Conservation (phyloP, 257 asterid species). For the Verbascum thapsus region DNA sequence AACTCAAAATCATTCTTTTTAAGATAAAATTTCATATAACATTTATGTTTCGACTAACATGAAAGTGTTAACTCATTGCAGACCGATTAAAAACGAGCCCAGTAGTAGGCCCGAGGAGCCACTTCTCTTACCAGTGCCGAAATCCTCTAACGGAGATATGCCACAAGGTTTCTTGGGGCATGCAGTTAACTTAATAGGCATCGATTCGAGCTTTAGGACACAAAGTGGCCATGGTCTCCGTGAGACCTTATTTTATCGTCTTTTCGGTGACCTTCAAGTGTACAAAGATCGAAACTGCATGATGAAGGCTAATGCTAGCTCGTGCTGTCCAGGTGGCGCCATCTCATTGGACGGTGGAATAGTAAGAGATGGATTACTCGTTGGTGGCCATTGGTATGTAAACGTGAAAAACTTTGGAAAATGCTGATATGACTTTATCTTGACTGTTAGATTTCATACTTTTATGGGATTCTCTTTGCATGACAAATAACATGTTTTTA, state of each 20-base stretch:
- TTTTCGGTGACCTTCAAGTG: conserved; percentile 70
- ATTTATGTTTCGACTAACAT: no score
- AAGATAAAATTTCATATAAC: no score
- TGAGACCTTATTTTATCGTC: conserved; percentile 57
- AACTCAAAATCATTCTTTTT: conserved; percentile 4
- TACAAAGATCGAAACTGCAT: conserved; percentile 44
- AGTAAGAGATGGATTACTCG: conserved; percentile 46
- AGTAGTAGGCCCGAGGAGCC: conserved; percentile 32
- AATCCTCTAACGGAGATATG: conserved; percentile 40
- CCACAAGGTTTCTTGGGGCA: conserved; percentile 60
- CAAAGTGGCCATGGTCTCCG: conserved; percentile 49
- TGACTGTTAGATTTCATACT: no score
- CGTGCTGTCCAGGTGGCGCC: conserved; percentile 51
- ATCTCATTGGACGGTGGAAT: conserved; percentile 74
- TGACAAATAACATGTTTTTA: no score
- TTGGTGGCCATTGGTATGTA: conserved; percentile 50
- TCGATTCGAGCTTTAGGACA: conserved; percentile 37
- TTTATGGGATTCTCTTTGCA: neutral
- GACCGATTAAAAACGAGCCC: conserved; percentile 36
- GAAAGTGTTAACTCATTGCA: conserved; percentile 32
- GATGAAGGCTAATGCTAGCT: conserved; percentile 51
- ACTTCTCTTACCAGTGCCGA: conserved; percentile 46
- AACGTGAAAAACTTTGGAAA: neutral
- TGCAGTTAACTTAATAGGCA: conserved; percentile 55
- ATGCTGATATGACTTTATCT: neutral